Evolutionary conservation across 176 grass and related monocot genomes (phyloP), one percentile per base, ranked within the genome.

Genomic region (Olyra latifolia): DNA sequence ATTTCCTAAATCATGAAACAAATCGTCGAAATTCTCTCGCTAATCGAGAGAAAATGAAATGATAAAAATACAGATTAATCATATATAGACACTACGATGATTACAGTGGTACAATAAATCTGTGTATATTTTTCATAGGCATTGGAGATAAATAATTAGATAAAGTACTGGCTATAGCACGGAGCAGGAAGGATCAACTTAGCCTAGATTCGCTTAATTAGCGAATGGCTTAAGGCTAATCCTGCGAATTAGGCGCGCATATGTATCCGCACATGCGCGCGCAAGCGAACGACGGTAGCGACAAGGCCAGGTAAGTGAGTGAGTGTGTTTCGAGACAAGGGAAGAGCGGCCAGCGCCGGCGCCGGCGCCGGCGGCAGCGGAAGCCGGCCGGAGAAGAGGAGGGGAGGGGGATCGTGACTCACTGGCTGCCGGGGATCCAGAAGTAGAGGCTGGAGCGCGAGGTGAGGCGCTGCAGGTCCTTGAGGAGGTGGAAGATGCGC

Each of bases 341-440:
- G 76, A 30, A n/a, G 69, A 40, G 48, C 76, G 29, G 4, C 30
- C n/a, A 43, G 54, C 75, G 44, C 8, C 39, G 48, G 71, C 43
- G 46, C 54, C 32, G 32, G 4, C 32, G 28, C 29, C 13, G 25
- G 24, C 16, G 17, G 54, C 5, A 8, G 20, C 20, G 45, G 20
- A 53, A 39, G 12, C 50, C 52, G 52, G 32, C 35, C 53, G 8
- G 44, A n/a, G 64, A n/a, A 15, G 10, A 10, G 25, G n/a, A 2
- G 29, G 7, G 2, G 5, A n/a, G 7, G 32, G 11, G 8, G 55
- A 7, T 28, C n/a, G 12, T 39, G 59, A 77, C 90, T 86, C 76
- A 98, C 95, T 83, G 86, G 78, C 80, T 93, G 52, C 90, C 92
- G 14, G 95, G 95, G 54, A 98, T 89, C 95, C 92, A 98, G 45